Percentiles rank a stretch among this genome's conserved stretches.
Evolutionary conservation across 169 alveolate genomes (phyloP).

Genomic region (Eimeria falciformis): DNA sequence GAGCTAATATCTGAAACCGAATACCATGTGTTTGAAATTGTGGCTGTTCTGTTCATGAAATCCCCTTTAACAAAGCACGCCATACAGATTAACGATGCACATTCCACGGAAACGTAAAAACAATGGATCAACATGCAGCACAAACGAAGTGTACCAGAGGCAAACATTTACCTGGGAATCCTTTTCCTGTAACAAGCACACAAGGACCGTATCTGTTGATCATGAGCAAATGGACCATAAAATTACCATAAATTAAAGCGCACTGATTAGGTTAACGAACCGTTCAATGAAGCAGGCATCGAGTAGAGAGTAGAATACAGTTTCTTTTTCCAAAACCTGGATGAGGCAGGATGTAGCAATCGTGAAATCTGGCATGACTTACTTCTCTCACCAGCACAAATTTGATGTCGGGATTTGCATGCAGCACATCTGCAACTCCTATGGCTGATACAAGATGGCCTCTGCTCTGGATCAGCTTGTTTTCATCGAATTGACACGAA

Average conservation of each 20-base stretch:
- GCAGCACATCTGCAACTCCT: neutral
- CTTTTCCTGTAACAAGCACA: slow-evolving; percentile 8
- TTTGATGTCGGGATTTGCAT: neutral
- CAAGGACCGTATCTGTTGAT: neutral
- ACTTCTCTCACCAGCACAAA: neutral
- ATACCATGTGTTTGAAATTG: too few species aligned
- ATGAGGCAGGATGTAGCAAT: neutral
- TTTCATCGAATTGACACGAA: neutral
- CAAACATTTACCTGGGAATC: neutral
- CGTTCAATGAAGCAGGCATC: neutral
- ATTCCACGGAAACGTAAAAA: too few species aligned
- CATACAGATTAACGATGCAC: too few species aligned
- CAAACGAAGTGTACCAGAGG: too few species aligned
- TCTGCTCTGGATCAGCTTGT: neutral
- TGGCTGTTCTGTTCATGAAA: too few species aligned
- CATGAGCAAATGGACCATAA: too few species aligned
- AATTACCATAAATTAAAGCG: too few species aligned
- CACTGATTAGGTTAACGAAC: too few species aligned
- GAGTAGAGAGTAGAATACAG: neutral
- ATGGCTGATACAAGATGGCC: neutral
- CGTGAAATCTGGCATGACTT: neutral
- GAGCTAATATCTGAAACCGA: neutral
- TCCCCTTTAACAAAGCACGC: too few species aligned
- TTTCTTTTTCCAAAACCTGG: slow-evolving; percentile 25
- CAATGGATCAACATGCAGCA: too few species aligned